Conservation (phyloP, 768 basidiomycete genomes). For the Tulasnella sp. region DNA sequence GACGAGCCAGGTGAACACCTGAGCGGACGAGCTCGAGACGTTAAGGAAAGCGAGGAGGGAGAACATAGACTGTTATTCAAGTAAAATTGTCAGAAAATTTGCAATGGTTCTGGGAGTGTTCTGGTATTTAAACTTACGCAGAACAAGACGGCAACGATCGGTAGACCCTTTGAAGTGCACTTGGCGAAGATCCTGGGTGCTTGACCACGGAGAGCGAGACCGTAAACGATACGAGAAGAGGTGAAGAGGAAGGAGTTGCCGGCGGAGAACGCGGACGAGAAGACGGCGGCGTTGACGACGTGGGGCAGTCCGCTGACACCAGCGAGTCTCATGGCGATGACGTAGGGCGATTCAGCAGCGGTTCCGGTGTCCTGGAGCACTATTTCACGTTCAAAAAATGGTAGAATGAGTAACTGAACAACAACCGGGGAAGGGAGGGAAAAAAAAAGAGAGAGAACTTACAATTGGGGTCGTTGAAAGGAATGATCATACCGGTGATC, state of each 20-base stretch:
- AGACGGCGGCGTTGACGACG: conserved; percentile 64
- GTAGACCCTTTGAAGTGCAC: conserved; percentile 46
- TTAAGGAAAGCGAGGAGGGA: conserved; percentile 56
- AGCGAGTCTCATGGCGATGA: conserved; percentile 66
- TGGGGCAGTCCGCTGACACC: conserved; percentile 59
- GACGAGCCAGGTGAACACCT: conserved; percentile 40
- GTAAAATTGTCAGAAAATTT: background rate
- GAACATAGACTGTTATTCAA: conserved; percentile 33
- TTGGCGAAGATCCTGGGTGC: conserved; percentile 43
- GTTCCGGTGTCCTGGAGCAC: conserved; percentile 39
- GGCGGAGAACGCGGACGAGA: conserved; percentile 36
- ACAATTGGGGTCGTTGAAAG: conserved; percentile 51
- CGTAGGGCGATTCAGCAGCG: conserved; percentile 76
- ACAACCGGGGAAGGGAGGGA: too few relatives aligned
- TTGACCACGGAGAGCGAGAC: conserved; percentile 33
- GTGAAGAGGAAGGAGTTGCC: conserved; percentile 23
- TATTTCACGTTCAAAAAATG: background rate
- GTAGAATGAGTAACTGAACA: background rate
- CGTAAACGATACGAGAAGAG: conserved; percentile 32
- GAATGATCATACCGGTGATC: conserved; percentile 69
- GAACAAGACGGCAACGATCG: conserved; percentile 34
- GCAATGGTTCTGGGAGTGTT: too few relatives aligned
- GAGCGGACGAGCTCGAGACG: conserved; percentile 33
- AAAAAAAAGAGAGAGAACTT: conserved; percentile 29
- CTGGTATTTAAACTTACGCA: too few relatives aligned